Conservation (phyloP, 1,139 yeast species). For the Scheffersomyces segobiensis region DNA sequence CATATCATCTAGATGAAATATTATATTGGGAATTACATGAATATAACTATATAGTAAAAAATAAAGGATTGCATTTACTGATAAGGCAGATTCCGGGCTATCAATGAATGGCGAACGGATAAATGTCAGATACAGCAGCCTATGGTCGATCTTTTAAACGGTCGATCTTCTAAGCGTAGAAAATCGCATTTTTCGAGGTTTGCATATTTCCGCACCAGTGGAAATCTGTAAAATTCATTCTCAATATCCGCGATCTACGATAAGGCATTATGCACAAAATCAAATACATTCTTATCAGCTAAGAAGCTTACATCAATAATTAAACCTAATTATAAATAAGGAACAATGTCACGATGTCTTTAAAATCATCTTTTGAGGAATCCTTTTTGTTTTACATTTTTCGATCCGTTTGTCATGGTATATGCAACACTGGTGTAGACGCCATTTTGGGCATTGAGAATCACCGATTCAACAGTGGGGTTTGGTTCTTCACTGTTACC, state of each 20-base stretch:
- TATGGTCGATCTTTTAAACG: background rate
- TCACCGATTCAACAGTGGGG: slow-evolving; percentile 38
- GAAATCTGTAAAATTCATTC: background rate
- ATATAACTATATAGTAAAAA: too few species aligned
- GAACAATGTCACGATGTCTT: background rate
- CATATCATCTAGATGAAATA: background rate
- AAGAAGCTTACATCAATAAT: background rate
- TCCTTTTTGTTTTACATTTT: slow-evolving; percentile 27
- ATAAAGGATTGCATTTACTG: background rate
- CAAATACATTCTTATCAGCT: background rate
- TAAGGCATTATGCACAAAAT: background rate
- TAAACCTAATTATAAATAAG: background rate
- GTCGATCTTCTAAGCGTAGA: background rate
- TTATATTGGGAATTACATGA: background rate
- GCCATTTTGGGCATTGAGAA: slow-evolving; percentile 45
- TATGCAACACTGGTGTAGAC: slow-evolving; percentile 69
- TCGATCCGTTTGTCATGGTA: slow-evolving; percentile 43
- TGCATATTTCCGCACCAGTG: background rate
- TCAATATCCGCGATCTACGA: background rate
- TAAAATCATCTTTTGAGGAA: slow-evolving; percentile 24
- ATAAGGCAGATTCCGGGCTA: background rate
- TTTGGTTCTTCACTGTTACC: slow-evolving; percentile 21
- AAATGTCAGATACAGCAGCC: background rate
- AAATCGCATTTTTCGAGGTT: background rate
- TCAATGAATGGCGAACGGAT: background rate